Conservation (phyloP, 495 filamentous ascomycete species). For the Amorphotheca resinae region DNA sequence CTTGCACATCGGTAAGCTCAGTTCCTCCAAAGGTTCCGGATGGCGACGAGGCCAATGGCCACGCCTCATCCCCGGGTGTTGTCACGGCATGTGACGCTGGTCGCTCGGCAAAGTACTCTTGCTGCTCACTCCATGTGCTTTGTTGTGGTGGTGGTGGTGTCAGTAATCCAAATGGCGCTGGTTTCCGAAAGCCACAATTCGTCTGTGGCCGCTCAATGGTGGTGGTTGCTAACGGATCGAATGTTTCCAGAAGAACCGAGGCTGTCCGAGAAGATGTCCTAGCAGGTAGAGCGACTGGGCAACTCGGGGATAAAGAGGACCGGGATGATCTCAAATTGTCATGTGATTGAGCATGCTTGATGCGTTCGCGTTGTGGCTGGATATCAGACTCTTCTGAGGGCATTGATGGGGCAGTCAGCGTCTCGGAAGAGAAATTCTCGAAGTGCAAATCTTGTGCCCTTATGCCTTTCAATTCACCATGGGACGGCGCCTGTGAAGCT, state of each 20-base stretch:
- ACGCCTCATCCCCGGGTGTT: slow-evolving; percentile 15
- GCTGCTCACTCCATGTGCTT: background rate
- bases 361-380: background rate
- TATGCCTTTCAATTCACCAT: slow-evolving; percentile 47
- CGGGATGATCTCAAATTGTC: slow-evolving; percentile 32
- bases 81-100: slow-evolving; percentile 16
- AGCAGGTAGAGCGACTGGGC: slow-evolving; percentile 27
- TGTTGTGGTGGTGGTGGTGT: background rate
- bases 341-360: slow-evolving; percentile 30
- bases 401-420: slow-evolving; percentile 1
- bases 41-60: slow-evolving; percentile 17
- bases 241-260: slow-evolving; percentile 30
- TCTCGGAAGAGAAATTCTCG: slow-evolving; percentile 46
- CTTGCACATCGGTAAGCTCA: slow-evolving; percentile 45
- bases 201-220: slow-evolving; percentile 27
- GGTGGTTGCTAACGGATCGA: slow-evolving; percentile 23
- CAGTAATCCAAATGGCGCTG: slow-evolving; percentile 24
- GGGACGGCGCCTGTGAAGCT: slow-evolving; percentile 47
- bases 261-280: slow-evolving; percentile 36
- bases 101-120: background rate
- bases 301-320: slow-evolving; percentile 25
- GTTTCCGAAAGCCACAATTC: slow-evolving; percentile 28
- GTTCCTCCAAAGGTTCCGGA: slow-evolving; percentile 8
- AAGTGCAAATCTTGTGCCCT: slow-evolving; percentile 53
- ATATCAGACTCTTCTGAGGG: slow-evolving; percentile 6